A percentile compares a stretch with the other conserved stretches of the same genome.
These are phyloP conservation scores for Apostasia ramifera DNA, from an alignment of 106 monocot genomes.

Conservation along the genomic window DNA sequence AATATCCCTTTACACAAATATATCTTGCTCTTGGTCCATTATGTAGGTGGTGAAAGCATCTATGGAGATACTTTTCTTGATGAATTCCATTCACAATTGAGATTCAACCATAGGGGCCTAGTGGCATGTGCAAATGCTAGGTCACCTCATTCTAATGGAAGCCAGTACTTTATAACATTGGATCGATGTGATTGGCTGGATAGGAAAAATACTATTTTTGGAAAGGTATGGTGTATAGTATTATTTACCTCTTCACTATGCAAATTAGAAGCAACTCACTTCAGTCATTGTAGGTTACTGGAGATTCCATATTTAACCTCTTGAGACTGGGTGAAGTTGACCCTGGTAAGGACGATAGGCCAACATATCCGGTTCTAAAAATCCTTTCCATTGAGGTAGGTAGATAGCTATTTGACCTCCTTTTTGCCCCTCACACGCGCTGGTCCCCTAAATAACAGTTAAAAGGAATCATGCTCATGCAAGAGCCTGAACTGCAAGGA, in stretches of 20 bases:
- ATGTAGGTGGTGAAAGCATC: constrained; percentile 83
- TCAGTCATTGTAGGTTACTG: constrained; percentile 53
- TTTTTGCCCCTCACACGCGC: too few relatives aligned
- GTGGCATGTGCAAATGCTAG: constrained; percentile 95
- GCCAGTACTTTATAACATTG: constrained; percentile 77
- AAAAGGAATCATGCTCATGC: too few relatives aligned
- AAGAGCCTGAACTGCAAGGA: too few relatives aligned
- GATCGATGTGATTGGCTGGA: constrained; percentile 95
- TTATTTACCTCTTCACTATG: not conserved
- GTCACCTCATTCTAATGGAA: constrained; percentile 81
- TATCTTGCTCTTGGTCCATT: not conserved
- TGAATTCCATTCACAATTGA: constrained; percentile 76
- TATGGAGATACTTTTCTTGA: constrained; percentile 63
- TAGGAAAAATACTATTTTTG: constrained; percentile 84
- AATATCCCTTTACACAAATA: too few relatives aligned
- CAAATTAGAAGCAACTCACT: not conserved
- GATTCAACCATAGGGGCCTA: constrained; percentile 81
- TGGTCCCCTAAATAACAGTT: too few relatives aligned
- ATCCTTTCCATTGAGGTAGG: constrained; percentile 71
- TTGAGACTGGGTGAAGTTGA: constrained; percentile 76
- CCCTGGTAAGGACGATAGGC: constrained; percentile 73
- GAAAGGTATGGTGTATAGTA: constrained; percentile 45
- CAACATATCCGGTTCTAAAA: constrained; percentile 46
- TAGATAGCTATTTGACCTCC: too few relatives aligned
- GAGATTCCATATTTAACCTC: constrained; percentile 83